phyloP scores from a whole-genome alignment of 306 rosid species.

The Canavalia gladiata region DNA sequence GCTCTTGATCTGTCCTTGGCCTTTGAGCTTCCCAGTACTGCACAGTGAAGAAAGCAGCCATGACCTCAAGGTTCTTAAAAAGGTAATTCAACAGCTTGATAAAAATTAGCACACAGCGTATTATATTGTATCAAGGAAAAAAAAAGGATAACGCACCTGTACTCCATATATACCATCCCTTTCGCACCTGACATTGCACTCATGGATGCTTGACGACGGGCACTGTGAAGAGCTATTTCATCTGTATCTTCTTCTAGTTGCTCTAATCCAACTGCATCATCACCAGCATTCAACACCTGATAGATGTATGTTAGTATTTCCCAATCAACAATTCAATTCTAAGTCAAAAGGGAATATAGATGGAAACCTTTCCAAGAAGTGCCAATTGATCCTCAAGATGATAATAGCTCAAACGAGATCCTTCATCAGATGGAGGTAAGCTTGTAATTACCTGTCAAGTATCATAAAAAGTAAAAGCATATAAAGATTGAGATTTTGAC shows the following conservation, averaged over 20 bases:
- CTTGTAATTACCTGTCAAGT: conserved; percentile 87
- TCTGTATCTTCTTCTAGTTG: conserved; percentile 93
- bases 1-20: conserved; percentile 76
- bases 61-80: conserved; percentile 32
- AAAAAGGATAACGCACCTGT: conserved; percentile 63
- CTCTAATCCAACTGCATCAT: conserved; percentile 89
- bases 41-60: conserved; percentile 24
- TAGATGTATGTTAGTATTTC: conserved; percentile 37
- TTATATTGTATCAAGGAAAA: conserved; percentile 3
- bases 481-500: conserved; percentile 29
- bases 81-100: conserved; percentile 21
- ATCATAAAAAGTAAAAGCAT: conserved; percentile 33
- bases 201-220: conserved; percentile 86
- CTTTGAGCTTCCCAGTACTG: conserved; percentile 73
- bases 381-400: conserved; percentile 82
- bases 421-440: conserved; percentile 92
- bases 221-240: conserved; percentile 77
- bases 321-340: conserved; percentile 23
- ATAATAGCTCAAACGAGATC: conserved; percentile 75
- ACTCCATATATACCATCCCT: conserved; percentile 95
- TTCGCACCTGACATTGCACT: conserved; percentile 96
- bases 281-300: conserved; percentile 92
- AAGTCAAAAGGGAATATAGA: conserved; percentile 38
- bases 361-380: conserved; percentile 84
- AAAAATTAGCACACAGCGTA: conserved; percentile 11